Percentiles rank a stretch among this genome's conserved stretches.
Evolutionary conservation across 2,329 filamentous ascomycete species (phyloP).

Genomic region (Coleophoma eucalyptorum): DNA sequence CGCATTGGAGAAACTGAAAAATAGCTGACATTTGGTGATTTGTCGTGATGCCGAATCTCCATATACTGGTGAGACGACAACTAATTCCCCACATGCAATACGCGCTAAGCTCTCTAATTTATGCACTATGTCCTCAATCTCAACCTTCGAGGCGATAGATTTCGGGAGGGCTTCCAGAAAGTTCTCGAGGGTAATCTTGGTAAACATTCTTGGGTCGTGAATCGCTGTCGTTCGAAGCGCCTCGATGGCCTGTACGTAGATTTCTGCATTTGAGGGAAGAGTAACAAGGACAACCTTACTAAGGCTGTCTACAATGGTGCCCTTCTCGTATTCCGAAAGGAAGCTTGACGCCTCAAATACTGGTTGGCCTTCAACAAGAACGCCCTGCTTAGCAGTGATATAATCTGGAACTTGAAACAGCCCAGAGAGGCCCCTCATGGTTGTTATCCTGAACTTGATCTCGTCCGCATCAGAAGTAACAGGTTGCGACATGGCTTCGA

Average conservation of each 20-base stretch:
- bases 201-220: conserved; percentile 15
- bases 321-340: conserved; percentile 15
- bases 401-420: conserved; percentile 18
- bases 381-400: background rate
- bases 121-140: conserved; percentile 9
- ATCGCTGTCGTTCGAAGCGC: conserved; percentile 19
- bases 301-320: conserved; percentile 19
- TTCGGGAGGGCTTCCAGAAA: conserved; percentile 21
- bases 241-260: conserved; percentile 13
- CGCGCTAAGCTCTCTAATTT: conserved; percentile 15
- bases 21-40: background rate
- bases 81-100: conserved; percentile 7
- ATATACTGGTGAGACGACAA: background rate
- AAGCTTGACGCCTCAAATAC: conserved; percentile 2
- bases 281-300: conserved; percentile 12
- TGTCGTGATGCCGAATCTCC: too few relatives aligned
- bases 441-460: conserved; percentile 11
- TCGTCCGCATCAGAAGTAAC: conserved; percentile 7
- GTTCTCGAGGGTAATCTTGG: conserved; percentile 15
- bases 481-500: conserved; percentile 12
- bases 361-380: background rate
- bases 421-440: conserved; percentile 19
- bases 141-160: conserved; percentile 4
- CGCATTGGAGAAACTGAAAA: conserved; percentile 6
- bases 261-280: conserved; percentile 5